These are phyloP conservation scores for Apiotrichum porosum DNA, from an alignment of 1,284 basidiomycete genomes.

Conservation along the genomic window DNA sequence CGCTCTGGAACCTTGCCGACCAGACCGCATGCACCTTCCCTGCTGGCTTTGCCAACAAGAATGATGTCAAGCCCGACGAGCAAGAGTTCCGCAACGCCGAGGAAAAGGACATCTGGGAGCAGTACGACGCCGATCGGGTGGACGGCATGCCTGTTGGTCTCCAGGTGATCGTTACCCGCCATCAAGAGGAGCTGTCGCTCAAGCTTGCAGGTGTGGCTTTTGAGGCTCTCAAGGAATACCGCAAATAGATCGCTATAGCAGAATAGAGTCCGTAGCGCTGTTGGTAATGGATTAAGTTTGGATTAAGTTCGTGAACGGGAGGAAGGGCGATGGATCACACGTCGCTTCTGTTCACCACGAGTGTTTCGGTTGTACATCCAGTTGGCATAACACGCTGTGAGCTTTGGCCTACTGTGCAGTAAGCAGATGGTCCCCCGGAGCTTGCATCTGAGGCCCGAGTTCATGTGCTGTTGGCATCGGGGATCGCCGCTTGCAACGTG, in stretches of 20 bases:
- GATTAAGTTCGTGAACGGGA: no score
- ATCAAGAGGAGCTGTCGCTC: slow-evolving; percentile 47
- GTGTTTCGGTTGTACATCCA: neutral
- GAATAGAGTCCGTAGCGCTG: no score
- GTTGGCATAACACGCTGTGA: no score
- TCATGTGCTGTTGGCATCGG: no score
- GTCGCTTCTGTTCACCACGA: neutral
- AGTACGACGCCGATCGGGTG: slow-evolving; percentile 57
- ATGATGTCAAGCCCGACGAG: slow-evolving; percentile 48
- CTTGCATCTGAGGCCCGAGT: no score
- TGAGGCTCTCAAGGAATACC: slow-evolving; percentile 41
- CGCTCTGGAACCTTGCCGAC: slow-evolving; percentile 49
- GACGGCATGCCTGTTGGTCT: slow-evolving; percentile 59
- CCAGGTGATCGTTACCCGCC: slow-evolving; percentile 60
- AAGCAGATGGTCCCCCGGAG: no score
- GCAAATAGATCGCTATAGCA: neutral
- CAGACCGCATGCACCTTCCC: slow-evolving; percentile 61
- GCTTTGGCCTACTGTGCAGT: no score
- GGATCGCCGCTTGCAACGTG: no score
- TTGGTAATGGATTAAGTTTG: no score
- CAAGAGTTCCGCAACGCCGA: slow-evolving; percentile 49
- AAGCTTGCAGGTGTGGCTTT: slow-evolving; percentile 12
- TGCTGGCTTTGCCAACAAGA: slow-evolving; percentile 54
- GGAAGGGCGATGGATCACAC: neutral
- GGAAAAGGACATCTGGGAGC: slow-evolving; percentile 54